These are phyloP conservation scores for Plasmodium chabaudi DNA, from an alignment of 169 alveolate species.

Conservation along the genomic window DNA sequence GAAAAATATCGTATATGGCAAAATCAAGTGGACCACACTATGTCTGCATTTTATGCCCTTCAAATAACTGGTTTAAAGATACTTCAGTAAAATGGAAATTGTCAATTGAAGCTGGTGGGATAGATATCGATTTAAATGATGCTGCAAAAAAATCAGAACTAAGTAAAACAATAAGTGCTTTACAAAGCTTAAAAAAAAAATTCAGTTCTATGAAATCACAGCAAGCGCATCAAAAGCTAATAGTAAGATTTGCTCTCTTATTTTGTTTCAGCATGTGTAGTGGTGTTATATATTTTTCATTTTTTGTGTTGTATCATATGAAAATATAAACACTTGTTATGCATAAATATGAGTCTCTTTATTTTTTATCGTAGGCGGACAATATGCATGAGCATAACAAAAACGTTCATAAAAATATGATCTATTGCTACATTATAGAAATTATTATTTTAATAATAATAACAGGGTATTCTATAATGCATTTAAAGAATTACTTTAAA, in stretches of 20 bases:
- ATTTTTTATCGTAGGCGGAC: constrained; percentile 69
- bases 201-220: constrained; percentile 58
- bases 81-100: constrained; percentile 78
- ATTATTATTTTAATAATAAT: constrained; percentile 76
- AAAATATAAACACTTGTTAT: neutral
- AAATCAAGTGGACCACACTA: constrained; percentile 74
- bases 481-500: constrained; percentile 82
- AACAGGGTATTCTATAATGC: constrained; percentile 80
- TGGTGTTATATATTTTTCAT: neutral
- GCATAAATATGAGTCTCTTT: constrained; percentile 46
- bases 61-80: constrained; percentile 80
- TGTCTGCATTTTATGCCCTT: constrained; percentile 83
- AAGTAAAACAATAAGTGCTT: constrained; percentile 44
- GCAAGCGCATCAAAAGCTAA: constrained; percentile 41
- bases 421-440: constrained; percentile 80
- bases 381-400: constrained; percentile 83
- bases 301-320: constrained; percentile 41
- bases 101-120: constrained; percentile 83
- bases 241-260: constrained; percentile 1
- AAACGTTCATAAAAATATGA: constrained; percentile 79
- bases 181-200: constrained; percentile 25
- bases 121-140: constrained; percentile 76
- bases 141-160: constrained; percentile 76
- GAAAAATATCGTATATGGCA: constrained; percentile 78
- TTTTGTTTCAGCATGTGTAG: neutral